These are phyloP conservation scores for Phytophthora pistaciae DNA, from an alignment of 352 stramenopile species.

Conservation along the genomic window DNA sequence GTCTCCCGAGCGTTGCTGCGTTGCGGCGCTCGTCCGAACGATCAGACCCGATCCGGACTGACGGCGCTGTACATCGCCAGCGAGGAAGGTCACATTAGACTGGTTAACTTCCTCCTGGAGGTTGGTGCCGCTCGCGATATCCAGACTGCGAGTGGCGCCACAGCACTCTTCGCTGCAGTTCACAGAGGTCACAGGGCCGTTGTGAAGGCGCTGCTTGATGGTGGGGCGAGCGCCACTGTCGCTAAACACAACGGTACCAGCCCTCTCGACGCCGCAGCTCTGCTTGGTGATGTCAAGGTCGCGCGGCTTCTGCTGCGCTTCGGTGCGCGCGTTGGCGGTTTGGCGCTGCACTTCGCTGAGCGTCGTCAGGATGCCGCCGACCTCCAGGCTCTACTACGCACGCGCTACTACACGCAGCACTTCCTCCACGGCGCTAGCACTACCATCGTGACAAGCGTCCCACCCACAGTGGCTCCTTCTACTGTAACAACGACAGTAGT, in stretches of 20 bases:
- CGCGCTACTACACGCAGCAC: conserved; percentile 74
- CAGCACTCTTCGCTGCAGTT: conserved; percentile 79
- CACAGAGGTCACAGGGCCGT: conserved; percentile 72
- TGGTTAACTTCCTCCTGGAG: conserved; percentile 71
- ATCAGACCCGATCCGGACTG: conserved; percentile 82
- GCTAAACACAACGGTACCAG: conserved; percentile 81
- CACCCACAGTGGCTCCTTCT: conserved; percentile 1
- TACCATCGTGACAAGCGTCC: background rate
- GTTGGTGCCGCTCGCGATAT: conserved; percentile 50
- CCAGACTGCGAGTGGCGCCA: conserved; percentile 67
- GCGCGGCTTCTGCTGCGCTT: conserved; percentile 71
- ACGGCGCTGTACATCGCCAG: conserved; percentile 87
- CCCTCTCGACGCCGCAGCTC: conserved; percentile 73
- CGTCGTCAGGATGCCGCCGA: conserved; percentile 56
- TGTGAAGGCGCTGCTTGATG: conserved; percentile 62
- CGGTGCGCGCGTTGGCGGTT: conserved; percentile 66
- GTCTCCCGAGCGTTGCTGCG: conserved; percentile 63
- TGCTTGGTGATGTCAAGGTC: conserved; percentile 72
- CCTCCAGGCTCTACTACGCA: conserved; percentile 71
- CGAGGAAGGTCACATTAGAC: conserved; percentile 76
- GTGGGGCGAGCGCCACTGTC: conserved; percentile 59
- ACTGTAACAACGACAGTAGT: background rate
- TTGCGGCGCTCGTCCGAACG: conserved; percentile 65
- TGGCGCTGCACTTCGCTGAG: conserved; percentile 83
- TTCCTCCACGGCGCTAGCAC: conserved; percentile 27